Conservation (phyloP, 495 filamentous ascomycete species). For the Aspergillus haitiensis region DNA sequence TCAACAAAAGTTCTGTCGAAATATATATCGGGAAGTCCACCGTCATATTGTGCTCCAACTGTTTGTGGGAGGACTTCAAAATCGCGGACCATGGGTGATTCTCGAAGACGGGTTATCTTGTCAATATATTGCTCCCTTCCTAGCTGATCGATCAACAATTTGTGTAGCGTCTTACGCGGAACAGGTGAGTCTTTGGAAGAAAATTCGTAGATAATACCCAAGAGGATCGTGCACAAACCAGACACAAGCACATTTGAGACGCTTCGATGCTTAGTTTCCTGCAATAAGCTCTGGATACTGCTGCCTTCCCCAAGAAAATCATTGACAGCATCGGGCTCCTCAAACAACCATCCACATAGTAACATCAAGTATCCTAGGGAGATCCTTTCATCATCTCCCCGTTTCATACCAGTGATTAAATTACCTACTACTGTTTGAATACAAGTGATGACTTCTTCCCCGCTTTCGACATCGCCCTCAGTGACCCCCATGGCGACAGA, state of each 20-base stretch:
- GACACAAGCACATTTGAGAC: slow-evolving; percentile 64
- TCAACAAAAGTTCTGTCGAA: slow-evolving; percentile 88
- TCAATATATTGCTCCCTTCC: slow-evolving; percentile 89
- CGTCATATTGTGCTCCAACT: slow-evolving; percentile 52
- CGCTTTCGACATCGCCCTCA: slow-evolving; percentile 84
- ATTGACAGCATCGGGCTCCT: slow-evolving; percentile 87
- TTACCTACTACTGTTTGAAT: slow-evolving; percentile 85
- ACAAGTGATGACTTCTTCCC: slow-evolving; percentile 94
- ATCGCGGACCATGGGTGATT: slow-evolving; percentile 81
- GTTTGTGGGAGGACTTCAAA: slow-evolving; percentile 84
- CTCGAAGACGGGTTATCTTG: slow-evolving; percentile 73
- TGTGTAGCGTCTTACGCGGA: slow-evolving; percentile 76
- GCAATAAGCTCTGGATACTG: slow-evolving; percentile 80
- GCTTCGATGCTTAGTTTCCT: slow-evolving; percentile 64
- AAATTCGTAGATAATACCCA: slow-evolving; percentile 94
- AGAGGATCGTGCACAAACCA: slow-evolving; percentile 77
- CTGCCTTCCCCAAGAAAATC: slow-evolving; percentile 96
- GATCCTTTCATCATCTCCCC: slow-evolving; percentile 76
- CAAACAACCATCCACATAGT: slow-evolving; percentile 89
- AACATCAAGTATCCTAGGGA: slow-evolving; percentile 88
- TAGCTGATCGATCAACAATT: slow-evolving; percentile 74
- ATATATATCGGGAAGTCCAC: slow-evolving; percentile 75
- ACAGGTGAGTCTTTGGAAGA: slow-evolving; percentile 96
- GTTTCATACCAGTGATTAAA: slow-evolving; percentile 71
- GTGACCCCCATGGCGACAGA: slow-evolving; percentile 74